Base-by-base conservation (phyloP, 352 stramenopile genomes). In the Pseudoperonospora humuli region DNA sequence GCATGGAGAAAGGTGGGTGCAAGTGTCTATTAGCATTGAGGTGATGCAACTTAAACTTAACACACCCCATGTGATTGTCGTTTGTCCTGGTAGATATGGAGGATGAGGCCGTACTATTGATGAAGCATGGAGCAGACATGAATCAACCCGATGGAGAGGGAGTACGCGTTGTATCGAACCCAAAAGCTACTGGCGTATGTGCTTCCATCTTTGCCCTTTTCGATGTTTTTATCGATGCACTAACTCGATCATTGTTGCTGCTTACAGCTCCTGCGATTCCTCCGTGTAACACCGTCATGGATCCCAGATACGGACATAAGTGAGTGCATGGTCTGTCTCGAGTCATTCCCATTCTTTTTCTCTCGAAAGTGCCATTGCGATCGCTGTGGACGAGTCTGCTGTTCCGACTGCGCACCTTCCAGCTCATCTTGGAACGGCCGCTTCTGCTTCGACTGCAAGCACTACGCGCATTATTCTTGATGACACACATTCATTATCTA, bases 381-480 rank as follows among this genome's bases (percentile, higher is more conserved):
- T 17, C 75, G 75, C 10, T 90, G 78, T 44, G 73, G 78, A 15
- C 74, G 74, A 19, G 61, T 90, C n/a, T 84, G 78, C 51, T 90
- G 78, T 48, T 80, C 77, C 2, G 73, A 86, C 39, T 90, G 77
- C 46, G 76, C 70, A 17, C 73, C 67, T 0, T 67, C 70, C 13
- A 84, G 66, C 32, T 81, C 72, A 23, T 76, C 71, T 13, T 86
- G 74, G 74, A 82, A 84, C 23, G 75, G 72, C 19, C 69, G 64
- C 27, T 84, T 80, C 37, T 86, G 75, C 54, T 86, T 86, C 20
- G 71, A 86, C 61, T 86, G 75, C 57, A 83, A 83, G 27, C 72
- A 84, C 54, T 84, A 82, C 49, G 63, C 79, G 26, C 70, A 82
- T 44, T 57, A 70, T 17, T 54, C 42, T 15, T 75, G 64, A 61